Evolutionary conservation across 176 grass and related monocot genomes (phyloP).

Genomic region (Carex kokanica): DNA sequence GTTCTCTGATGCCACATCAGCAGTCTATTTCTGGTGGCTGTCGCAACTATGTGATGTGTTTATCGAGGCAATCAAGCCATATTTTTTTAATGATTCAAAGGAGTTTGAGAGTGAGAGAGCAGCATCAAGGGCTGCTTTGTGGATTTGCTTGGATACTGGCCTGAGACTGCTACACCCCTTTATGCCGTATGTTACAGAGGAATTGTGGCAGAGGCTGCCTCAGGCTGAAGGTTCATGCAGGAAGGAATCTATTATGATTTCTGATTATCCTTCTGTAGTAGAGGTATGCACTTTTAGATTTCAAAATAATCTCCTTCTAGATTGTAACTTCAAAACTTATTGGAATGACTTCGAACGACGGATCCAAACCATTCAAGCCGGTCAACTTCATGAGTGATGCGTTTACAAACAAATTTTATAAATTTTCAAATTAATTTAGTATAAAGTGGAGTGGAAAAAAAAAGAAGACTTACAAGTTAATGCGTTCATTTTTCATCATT

Average conservation of each 20-base stretch:
- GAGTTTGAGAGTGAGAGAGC: slow-evolving; percentile 61
- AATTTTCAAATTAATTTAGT: no score
- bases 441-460: no score
- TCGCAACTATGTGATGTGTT: slow-evolving; percentile 91
- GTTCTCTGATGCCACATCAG: slow-evolving; percentile 78
- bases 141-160: slow-evolving; percentile 75
- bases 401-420: no score
- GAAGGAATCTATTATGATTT: slow-evolving; percentile 77
- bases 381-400: no score
- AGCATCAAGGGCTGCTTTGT: slow-evolving; percentile 65
- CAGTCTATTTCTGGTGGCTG: slow-evolving; percentile 93
- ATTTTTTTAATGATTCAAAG: slow-evolving; percentile 54
- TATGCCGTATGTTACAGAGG: slow-evolving; percentile 89
- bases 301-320: neutral
- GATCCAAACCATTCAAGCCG: no score
- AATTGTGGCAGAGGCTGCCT: slow-evolving; percentile 87
- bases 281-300: slow-evolving; percentile 37
- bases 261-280: slow-evolving; percentile 72
- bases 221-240: slow-evolving; percentile 49
- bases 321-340: no score
- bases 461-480: no score
- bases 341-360: no score
- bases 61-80: slow-evolving; percentile 87
- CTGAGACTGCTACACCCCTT: slow-evolving; percentile 82
- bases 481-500: no score